Evolutionary conservation across 176 grass and related monocot species (phyloP).

Genomic region (Secale cereale): DNA sequence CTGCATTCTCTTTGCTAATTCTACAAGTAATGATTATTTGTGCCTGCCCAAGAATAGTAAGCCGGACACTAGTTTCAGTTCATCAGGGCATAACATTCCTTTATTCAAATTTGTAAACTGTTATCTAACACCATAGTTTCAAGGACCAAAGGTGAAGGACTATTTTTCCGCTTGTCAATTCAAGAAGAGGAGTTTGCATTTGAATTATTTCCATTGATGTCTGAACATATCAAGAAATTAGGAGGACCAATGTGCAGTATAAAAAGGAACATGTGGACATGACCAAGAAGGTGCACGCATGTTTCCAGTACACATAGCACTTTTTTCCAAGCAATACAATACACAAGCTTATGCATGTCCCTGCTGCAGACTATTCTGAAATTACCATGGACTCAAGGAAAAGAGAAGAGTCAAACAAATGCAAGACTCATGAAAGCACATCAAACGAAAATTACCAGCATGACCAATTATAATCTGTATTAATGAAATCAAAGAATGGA

Average conservation of each 20-base stretch:
- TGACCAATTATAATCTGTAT: background rate
- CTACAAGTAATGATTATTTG: background rate
- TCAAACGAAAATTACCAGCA: background rate
- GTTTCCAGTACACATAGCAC: background rate
- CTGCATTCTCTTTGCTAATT: too few relatives aligned
- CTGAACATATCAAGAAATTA: background rate
- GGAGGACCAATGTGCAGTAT: background rate
- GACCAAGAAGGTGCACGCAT: background rate
- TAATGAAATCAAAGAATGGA: background rate
- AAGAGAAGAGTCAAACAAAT: background rate
- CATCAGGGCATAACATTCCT: background rate
- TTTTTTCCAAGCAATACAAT: background rate
- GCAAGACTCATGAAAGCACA: background rate
- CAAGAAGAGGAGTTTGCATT: background rate
- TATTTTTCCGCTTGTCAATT: background rate
- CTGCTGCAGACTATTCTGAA: background rate
- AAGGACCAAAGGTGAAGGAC: background rate
- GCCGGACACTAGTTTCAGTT: background rate
- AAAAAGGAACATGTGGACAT: background rate
- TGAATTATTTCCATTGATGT: background rate
- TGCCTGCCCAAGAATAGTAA: background rate
- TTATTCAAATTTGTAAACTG: background rate
- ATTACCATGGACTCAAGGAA: background rate
- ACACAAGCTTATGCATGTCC: background rate
- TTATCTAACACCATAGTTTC: background rate